Percentiles rank a stretch among this genome's conserved stretches.
Conservation (phyloP, 2,329 filamentous ascomycete species). For the Aspergillus unguis region DNA sequence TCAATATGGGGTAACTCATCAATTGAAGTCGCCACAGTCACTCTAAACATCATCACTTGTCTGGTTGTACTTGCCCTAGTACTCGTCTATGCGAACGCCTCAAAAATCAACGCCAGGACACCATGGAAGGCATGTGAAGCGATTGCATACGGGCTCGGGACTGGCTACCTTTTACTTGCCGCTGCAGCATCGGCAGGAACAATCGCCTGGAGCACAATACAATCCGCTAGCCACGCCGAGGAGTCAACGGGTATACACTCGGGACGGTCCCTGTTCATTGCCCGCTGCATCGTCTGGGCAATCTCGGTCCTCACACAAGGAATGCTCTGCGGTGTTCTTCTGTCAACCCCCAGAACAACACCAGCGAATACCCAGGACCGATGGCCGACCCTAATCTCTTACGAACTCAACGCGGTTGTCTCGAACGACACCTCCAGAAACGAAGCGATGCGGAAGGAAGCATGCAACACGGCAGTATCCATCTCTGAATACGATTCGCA, state of each 20-base stretch:
- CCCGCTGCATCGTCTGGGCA: conserved; percentile 37
- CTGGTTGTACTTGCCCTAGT: conserved; percentile 19
- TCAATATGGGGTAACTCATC: conserved; percentile 15
- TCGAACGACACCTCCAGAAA: conserved; percentile 7
- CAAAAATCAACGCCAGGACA: conserved; percentile 9
- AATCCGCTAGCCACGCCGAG: conserved; percentile 9
- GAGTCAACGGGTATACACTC: neutral
- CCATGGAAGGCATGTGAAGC: conserved; percentile 21
- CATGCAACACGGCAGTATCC: conserved; percentile 11
- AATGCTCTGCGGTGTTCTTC: conserved; percentile 29
- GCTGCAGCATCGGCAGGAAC: conserved; percentile 27
- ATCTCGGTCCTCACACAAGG: conserved; percentile 32
- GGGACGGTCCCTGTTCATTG: conserved; percentile 25
- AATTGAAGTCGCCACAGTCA: conserved; percentile 24
- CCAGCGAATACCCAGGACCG: conserved; percentile 4
- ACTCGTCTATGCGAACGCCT: conserved; percentile 19
- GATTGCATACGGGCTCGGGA: conserved; percentile 16
- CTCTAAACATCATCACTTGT: conserved; percentile 27
- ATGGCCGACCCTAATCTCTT: conserved; percentile 24
- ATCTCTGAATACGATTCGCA: conserved; percentile 10
- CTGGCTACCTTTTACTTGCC: conserved; percentile 27
- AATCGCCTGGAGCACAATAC: conserved; percentile 23
- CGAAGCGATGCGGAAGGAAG: conserved; percentile 8
- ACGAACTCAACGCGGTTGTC: conserved; percentile 23
- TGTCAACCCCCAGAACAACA: conserved; percentile 17